phyloP scores from a whole-genome alignment of 1,284 basidiomycete species.

The Meripilus lineatus region DNA sequence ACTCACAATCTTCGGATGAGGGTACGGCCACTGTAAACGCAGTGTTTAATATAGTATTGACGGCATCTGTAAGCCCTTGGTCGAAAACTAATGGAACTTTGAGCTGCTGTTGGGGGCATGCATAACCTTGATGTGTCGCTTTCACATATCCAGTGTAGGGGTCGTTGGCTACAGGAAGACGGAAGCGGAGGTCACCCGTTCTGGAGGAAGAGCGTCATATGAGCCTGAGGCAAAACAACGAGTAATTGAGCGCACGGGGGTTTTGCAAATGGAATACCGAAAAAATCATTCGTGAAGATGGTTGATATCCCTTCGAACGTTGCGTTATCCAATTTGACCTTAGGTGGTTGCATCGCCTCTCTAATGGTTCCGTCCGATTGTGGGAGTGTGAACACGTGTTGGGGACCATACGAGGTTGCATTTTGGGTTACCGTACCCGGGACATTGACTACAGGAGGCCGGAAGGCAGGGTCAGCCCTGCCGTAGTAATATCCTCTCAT shows the following conservation, averaged over 20 bases:
- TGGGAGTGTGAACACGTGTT: no score
- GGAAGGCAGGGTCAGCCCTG: no score
- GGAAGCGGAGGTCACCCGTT: slow-evolving; percentile 27
- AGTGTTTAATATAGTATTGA: slow-evolving; percentile 33
- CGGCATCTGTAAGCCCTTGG: slow-evolving; percentile 27
- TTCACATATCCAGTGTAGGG: slow-evolving; percentile 26
- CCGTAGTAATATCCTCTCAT: no score
- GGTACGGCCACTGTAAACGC: slow-evolving; percentile 30
- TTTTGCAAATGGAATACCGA: slow-evolving; percentile 36
- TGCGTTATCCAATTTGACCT: slow-evolving; percentile 22
- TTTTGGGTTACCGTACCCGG: no score
- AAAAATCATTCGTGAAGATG: slow-evolving; percentile 19
- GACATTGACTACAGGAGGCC: no score
- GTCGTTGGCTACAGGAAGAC: slow-evolving; percentile 26
- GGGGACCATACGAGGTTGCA: no score
- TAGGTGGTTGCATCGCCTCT: no score
- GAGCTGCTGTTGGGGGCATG: slow-evolving; percentile 32
- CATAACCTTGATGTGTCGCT: slow-evolving; percentile 25
- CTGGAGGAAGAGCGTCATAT: slow-evolving; percentile 5
- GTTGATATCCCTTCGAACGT: slow-evolving; percentile 20
- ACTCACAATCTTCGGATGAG: slow-evolving; percentile 43
- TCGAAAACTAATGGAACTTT: slow-evolving; percentile 25
- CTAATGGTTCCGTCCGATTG: no score
- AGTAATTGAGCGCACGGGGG: slow-evolving; percentile 30
- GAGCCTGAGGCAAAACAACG: not conserved